A percentile compares a stretch with the other conserved stretches of the same genome.
Conservation (phyloP, 805 yeast species). For the Metschnikowia gelsemii region DNA sequence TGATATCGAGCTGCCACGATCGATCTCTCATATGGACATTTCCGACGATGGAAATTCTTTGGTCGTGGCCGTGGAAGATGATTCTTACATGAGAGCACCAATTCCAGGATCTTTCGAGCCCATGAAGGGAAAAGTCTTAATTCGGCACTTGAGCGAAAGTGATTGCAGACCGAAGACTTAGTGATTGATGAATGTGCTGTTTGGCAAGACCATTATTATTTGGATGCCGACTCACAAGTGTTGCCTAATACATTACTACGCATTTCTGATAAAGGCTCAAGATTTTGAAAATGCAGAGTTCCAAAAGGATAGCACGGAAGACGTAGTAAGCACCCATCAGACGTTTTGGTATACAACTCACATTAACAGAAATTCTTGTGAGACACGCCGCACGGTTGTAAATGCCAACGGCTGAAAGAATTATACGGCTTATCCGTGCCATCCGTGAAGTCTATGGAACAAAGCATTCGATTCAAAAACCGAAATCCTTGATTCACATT, state of each 20-base stretch:
- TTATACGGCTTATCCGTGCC: too few species aligned
- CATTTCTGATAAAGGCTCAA: not conserved
- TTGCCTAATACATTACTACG: not conserved
- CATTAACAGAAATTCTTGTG: too few species aligned
- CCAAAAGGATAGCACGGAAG: too few species aligned
- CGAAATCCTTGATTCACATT: too few species aligned
- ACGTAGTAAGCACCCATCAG: too few species aligned
- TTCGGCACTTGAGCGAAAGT: constrained; percentile 10
- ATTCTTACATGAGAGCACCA: constrained; percentile 9
- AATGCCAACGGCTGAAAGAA: too few species aligned
- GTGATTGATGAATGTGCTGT: not conserved
- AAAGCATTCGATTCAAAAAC: too few species aligned
- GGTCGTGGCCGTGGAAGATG: constrained; percentile 18
- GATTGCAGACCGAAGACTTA: constrained; percentile 13
- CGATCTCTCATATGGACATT: constrained; percentile 20
- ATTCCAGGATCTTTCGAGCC: not conserved
- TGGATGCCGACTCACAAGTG: not conserved
- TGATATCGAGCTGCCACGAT: constrained; percentile 4
- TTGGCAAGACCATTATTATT: too few species aligned
- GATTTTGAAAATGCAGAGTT: too few species aligned
- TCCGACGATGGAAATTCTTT: constrained; percentile 14
- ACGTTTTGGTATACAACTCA: too few species aligned
- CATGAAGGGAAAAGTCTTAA: constrained; percentile 6
- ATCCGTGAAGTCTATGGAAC: too few species aligned
- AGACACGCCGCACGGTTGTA: too few species aligned